Conservation (phyloP, 352 stramenopile species). For the Phytophthora multivora region DNA sequence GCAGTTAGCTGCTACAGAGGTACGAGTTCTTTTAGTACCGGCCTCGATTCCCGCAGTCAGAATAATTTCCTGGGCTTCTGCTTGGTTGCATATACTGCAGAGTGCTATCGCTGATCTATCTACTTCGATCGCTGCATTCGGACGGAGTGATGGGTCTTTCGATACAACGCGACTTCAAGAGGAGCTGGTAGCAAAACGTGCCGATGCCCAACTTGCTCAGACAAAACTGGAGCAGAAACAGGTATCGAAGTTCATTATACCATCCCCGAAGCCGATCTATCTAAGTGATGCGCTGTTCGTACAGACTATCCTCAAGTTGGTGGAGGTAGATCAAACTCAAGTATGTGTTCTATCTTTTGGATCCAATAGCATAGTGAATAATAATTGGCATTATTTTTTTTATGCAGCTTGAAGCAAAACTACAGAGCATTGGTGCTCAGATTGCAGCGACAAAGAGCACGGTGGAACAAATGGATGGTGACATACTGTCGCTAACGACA, state of each 20-base stretch:
- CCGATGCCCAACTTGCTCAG: constrained; percentile 13
- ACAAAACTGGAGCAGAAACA: constrained; percentile 36
- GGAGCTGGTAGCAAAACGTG: constrained; percentile 22
- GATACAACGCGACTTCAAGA: constrained; percentile 22
- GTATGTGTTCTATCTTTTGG: too few species aligned
- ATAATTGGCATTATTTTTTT: not conserved
- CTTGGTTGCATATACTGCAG: constrained; percentile 17
- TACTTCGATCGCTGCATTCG: constrained; percentile 22
- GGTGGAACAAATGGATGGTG: constrained; percentile 12
- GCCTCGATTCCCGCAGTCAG: too few species aligned
- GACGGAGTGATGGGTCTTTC: constrained; percentile 9
- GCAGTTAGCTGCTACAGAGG: constrained; percentile 35
- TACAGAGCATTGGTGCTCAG: constrained; percentile 24
- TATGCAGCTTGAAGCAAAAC: constrained; percentile 23
- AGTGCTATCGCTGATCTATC: constrained; percentile 37
- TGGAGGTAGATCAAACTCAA: constrained; percentile 34
- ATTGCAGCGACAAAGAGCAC: constrained; percentile 17
- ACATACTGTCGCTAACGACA: constrained; percentile 26
- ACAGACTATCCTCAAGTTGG: constrained; percentile 24
- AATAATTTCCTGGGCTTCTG: too few species aligned
- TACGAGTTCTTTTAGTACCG: constrained; percentile 13
- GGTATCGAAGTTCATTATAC: constrained; percentile 7
- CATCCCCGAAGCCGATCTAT: not conserved
- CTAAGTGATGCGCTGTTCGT: constrained; percentile 3
- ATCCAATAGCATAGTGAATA: too few species aligned